These are phyloP conservation scores for Naganishia kalamii DNA, from an alignment of 768 basidiomycete genomes.

Conservation along the genomic window DNA sequence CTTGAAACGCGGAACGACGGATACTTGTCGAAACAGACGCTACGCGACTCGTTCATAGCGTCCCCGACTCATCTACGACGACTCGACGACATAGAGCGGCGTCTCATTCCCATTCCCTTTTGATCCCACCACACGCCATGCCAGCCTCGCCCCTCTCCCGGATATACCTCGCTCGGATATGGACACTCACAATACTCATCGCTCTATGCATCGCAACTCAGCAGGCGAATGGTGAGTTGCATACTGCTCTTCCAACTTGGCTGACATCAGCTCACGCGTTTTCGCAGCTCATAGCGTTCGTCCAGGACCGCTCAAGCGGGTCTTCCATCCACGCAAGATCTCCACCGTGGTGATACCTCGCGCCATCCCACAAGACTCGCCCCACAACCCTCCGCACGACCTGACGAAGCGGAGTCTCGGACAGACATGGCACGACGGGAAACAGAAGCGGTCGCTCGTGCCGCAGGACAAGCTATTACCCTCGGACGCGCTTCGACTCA, in stretches of 20 bases:
- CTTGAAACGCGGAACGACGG: too few relatives aligned
- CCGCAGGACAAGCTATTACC: conserved; percentile 3
- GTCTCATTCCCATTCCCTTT: not conserved
- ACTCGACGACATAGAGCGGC: too few relatives aligned
- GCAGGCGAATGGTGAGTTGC: not conserved
- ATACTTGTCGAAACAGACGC: too few relatives aligned
- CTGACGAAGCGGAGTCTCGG: not conserved
- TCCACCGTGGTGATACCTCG: conserved; percentile 10
- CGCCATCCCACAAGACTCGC: conserved; percentile 9
- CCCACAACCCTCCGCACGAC: not conserved
- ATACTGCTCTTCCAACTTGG: too few relatives aligned
- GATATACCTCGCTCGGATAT: conserved; percentile 10
- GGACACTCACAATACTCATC: conserved; percentile 1
- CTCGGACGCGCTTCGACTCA: conserved; percentile 21
- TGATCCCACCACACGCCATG: not conserved
- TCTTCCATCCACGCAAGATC: conserved; percentile 9
- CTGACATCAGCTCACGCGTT: not conserved
- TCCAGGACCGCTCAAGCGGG: conserved; percentile 19
- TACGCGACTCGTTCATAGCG: too few relatives aligned
- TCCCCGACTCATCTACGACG: not conserved
- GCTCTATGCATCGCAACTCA: not conserved
- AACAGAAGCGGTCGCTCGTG: conserved; percentile 12
- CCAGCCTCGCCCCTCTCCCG: conserved; percentile 13
- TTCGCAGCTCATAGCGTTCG: conserved; percentile 10
- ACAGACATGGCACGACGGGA: conserved; percentile 11